Evolutionary conservation across 345 rosid genomes (phyloP).

Genomic region (Aurinia saxatilis): DNA sequence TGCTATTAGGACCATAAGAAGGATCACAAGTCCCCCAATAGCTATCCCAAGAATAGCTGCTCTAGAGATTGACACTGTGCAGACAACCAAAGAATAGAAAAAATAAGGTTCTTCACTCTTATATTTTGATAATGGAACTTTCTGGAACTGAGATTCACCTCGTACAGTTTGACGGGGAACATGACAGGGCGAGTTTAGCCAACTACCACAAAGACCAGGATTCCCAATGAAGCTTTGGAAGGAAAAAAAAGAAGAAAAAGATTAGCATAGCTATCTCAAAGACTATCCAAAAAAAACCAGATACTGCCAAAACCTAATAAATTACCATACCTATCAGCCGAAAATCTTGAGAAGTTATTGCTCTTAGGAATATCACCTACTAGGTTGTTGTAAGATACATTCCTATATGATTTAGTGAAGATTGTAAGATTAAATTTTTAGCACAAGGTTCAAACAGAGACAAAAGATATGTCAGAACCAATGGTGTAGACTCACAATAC

Average conservation of each 20-base stretch:
- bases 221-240: slow-evolving; percentile 71
- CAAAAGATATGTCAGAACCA: neutral
- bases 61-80: slow-evolving; percentile 71
- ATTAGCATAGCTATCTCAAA: neutral
- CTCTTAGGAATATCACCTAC: slow-evolving; percentile 67
- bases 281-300: neutral
- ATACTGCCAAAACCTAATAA: neutral
- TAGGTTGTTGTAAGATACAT: slow-evolving; percentile 77
- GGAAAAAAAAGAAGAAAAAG: neutral
- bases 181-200: slow-evolving; percentile 65
- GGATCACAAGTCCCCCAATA: slow-evolving; percentile 80
- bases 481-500: slow-evolving; percentile 43
- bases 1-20: slow-evolving; percentile 76
- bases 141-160: slow-evolving; percentile 37
- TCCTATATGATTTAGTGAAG: slow-evolving; percentile 36
- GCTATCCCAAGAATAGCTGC: slow-evolving; percentile 90
- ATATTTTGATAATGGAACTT: neutral
- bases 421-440: neutral
- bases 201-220: slow-evolving; percentile 67
- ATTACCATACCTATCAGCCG: slow-evolving; percentile 50
- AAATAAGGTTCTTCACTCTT: neutral
- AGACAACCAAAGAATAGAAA: neutral
- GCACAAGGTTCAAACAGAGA: neutral
- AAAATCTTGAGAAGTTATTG: slow-evolving; percentile 76
- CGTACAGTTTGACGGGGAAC: slow-evolving; percentile 49